Base-by-base conservation (phyloP, 1,284 basidiomycete genomes). In the Tilletiopsis washingtonensis region DNA sequence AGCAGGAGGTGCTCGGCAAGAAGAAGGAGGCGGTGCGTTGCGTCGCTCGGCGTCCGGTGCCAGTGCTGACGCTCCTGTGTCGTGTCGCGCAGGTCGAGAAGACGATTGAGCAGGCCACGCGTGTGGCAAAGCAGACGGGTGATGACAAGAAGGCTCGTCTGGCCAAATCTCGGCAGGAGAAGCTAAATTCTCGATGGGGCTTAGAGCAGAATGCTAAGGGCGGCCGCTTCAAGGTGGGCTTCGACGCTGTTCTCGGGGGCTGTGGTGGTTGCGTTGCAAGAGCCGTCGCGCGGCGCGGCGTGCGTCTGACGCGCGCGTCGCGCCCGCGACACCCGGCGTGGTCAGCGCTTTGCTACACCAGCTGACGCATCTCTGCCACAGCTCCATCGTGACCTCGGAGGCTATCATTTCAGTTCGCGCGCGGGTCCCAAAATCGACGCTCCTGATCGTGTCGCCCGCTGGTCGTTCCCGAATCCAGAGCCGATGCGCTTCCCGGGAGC, bases 111-210 rank as follows among this genome's bases (percentile, higher is more conserved):
- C 77, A 81, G 41, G 77, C 79, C 23, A 75, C 76, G 3, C 77
- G 77, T 29, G 74, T 77, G 4, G 83, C 82, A 0, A 81, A 79
- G 59, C 76, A 78, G 47, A 80, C 80, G 1, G 78, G 83, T 0
- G 83, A 86, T 59, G 83, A 85, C 53, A 84, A 84, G 63, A 71
- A 70, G 38, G 69, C 79, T 45, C 59, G 79, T 37, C 78, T 79
- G 76, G 80, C 78, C n/a, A 78, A 78, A 51, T 80, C 78, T 29
- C 71, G 83, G 6, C 79, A 81, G 67, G 82, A 81, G 73, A 84
- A 84, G 68, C 74, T 81, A 29, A 79, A 81, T 47, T 79, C 82
- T 32, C 75, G 81, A n/a, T 79, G 75, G 69, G 81, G 81, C 5
- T 58, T 78, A 34, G 81, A 83, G 64, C 75, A 76, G 21, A 77